Evolutionary conservation across 2,329 filamentous ascomycete species (phyloP).

Genomic region (Xylariales sp.): DNA sequence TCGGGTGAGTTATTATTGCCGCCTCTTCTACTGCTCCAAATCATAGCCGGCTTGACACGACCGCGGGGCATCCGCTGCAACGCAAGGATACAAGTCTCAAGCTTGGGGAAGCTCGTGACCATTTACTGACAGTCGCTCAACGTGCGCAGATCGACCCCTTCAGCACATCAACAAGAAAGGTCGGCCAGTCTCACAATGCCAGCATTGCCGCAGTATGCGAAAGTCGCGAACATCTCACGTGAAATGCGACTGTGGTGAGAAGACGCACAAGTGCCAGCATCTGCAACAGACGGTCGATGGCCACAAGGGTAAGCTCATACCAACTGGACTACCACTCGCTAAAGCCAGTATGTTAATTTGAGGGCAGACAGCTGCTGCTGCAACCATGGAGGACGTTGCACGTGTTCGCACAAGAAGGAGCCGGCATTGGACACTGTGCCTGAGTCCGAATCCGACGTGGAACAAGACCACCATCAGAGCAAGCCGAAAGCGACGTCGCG

Average conservation of each 20-base stretch:
- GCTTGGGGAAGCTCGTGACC: not conserved
- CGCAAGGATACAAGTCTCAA: not conserved
- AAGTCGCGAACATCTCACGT: conserved; percentile 93
- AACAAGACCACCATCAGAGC: conserved; percentile 35
- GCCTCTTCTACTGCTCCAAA: conserved; percentile 10
- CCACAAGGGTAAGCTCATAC: conserved; percentile 49
- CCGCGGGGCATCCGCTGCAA: not conserved
- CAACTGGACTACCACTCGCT: conserved; percentile 8
- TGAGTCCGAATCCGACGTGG: conserved; percentile 56
- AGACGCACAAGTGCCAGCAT: conserved; percentile 67
- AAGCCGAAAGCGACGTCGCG: conserved; percentile 39
- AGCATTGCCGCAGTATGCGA: conserved; percentile 92
- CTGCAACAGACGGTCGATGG: conserved; percentile 52
- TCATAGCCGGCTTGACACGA: conserved; percentile 10
- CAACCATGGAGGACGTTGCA: conserved; percentile 64
- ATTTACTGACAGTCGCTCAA: not conserved
- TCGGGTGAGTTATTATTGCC: conserved; percentile 61
- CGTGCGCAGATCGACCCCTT: conserved; percentile 70
- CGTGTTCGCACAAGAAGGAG: conserved; percentile 61
- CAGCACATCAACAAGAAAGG: conserved; percentile 97
- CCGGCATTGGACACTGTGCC: conserved; percentile 57
- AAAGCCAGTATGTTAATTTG: conserved; percentile 8
- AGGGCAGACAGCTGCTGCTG: conserved; percentile 62
- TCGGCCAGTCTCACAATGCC: conserved; percentile 93
- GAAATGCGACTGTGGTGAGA: conserved; percentile 96